Percentiles rank a stretch among this genome's conserved stretches.
Conservation (phyloP, 148 eudicot species). For the Rhododendron simsii region DNA sequence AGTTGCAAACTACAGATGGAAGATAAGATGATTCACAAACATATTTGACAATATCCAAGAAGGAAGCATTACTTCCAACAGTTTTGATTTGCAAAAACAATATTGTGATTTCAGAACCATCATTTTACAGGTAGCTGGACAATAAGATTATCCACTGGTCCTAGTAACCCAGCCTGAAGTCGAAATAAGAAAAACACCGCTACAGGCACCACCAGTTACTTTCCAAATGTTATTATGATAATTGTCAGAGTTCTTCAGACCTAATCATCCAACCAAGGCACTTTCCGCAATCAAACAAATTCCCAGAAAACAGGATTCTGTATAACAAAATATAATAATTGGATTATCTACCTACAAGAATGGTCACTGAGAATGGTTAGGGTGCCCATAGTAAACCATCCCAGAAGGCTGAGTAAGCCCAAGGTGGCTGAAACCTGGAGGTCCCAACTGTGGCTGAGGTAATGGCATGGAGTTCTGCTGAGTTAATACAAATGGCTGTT, state of each 20-base stretch:
- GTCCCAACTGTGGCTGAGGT: conserved; percentile 46
- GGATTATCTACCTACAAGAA: neutral
- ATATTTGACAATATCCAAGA: neutral
- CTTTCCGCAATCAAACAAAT: conserved; percentile 1
- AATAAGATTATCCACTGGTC: neutral
- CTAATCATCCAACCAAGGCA: neutral
- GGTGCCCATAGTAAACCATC: conserved; percentile 64
- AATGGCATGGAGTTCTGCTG: conserved; percentile 38
- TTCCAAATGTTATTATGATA: neutral
- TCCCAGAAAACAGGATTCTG: neutral
- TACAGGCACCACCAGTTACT: conserved; percentile 1
- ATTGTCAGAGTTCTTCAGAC: neutral
- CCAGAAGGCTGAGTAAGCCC: conserved; percentile 59
- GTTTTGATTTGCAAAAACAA: conserved; percentile 1
- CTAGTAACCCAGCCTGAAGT: neutral
- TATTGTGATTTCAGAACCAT: neutral
- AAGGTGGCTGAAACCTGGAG: conserved; percentile 62
- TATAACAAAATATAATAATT: neutral
- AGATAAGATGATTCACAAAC: neutral
- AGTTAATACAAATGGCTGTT: conserved; percentile 12
- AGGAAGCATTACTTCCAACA: neutral
- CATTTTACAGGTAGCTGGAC: conserved; percentile 6
- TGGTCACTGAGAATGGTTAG: conserved; percentile 55
- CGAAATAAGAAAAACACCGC: neutral
- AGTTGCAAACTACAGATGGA: conserved; percentile 26